phyloP scores from a whole-genome alignment of 148 eudicot species.

The Arbutus unedo region DNA sequence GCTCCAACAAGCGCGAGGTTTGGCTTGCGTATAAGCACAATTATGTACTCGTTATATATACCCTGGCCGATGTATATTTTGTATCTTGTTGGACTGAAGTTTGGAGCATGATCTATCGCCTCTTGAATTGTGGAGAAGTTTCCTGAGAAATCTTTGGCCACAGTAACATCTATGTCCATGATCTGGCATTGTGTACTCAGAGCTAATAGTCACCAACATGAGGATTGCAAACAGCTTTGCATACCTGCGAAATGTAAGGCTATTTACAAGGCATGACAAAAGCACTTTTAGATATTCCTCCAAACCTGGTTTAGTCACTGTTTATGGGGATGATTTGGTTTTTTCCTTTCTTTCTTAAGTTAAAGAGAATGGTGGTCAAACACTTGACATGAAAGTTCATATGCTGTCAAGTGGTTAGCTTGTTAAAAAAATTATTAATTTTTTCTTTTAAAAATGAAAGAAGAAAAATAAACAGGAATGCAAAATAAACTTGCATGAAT shows the following conservation, averaged over 20 bases:
- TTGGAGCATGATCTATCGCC: neutral
- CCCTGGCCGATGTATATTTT: neutral
- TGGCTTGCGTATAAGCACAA: neutral
- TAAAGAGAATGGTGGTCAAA: no score
- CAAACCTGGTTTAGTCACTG: neutral
- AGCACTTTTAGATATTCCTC: neutral
- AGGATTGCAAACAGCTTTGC: neutral
- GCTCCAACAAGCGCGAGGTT: neutral
- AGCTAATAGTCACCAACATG: neutral
- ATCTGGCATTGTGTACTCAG: neutral
- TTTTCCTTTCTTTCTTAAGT: no score
- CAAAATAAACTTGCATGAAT: no score
- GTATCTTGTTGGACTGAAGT: neutral
- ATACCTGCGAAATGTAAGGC: neutral
- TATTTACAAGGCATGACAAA: neutral
- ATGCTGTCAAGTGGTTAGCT: no score
- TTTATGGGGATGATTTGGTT: neutral
- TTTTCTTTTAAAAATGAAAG: no score
- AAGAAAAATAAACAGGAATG: no score
- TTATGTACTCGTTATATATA: neutral
- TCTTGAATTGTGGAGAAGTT: neutral
- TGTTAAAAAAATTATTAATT: no score
- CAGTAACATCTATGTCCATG: neutral
- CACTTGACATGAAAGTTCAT: no score
- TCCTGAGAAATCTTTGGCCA: constrained; percentile 3